phyloP scores from a whole-genome alignment of 495 filamentous ascomycete species.

The Lasiosphaeria hispida region DNA sequence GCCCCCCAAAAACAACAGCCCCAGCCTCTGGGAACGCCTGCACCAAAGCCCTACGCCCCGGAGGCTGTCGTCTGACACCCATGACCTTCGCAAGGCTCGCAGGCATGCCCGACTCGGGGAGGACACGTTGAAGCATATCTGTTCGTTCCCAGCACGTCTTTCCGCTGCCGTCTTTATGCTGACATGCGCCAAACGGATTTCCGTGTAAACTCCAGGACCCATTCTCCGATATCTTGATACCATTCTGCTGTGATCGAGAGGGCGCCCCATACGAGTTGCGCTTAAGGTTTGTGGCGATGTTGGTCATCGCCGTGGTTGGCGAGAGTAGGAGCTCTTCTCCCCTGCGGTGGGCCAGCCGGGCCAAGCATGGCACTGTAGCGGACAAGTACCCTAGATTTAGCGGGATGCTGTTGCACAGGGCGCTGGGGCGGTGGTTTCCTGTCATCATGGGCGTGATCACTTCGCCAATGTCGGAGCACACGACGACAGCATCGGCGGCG shows the following conservation, averaged over 20 bases:
- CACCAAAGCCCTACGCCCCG: too few relatives aligned
- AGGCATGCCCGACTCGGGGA: neutral
- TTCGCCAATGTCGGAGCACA: neutral
- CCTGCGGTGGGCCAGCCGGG: neutral
- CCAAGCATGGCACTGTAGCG: neutral
- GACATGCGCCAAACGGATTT: neutral
- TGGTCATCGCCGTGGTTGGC: too few relatives aligned
- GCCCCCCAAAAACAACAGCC: constrained; percentile 1
- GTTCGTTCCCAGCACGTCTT: neutral
- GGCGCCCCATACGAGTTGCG: neutral
- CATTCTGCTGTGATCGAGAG: neutral
- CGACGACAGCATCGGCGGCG: neutral
- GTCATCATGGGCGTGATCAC: neutral
- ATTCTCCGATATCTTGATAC: neutral
- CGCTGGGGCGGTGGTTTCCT: neutral
- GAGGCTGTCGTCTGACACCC: neutral
- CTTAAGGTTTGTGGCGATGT: neutral
- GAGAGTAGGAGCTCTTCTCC: neutral
- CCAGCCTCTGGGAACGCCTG: neutral
- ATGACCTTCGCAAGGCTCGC: neutral
- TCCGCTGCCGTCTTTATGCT: neutral
- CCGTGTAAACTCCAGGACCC: neutral
- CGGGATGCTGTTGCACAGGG: neutral
- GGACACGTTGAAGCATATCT: neutral
- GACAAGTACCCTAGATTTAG: neutral